Base-by-base conservation (phyloP, 257 asterid species). In the Solanum appendiculatum region DNA sequence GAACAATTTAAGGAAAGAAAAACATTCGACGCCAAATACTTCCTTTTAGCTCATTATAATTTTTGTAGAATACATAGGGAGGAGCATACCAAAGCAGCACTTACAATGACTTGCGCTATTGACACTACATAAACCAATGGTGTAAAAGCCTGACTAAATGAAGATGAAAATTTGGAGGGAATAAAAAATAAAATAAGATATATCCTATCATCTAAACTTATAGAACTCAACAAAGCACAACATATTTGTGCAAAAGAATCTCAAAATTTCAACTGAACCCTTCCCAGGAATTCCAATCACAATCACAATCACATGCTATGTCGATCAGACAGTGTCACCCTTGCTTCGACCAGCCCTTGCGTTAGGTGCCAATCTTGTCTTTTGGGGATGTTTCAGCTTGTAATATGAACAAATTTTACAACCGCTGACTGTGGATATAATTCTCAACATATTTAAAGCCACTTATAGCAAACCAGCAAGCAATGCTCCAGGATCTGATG, bases 401-500 rank as follows among this genome's bases (percentile, higher is more conserved):
- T 88, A 25, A 70, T 89, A 92, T 90, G 87, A 85, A 89, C 93
- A 90, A 82, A 70, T 86, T 88, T 86, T 91, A 91, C 91, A 91
- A 75, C 73, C 77, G 85, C 88, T 46, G 73, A 44, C 46, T 70
- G 6, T 70, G 81, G 39, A 87, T 70, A 60, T 31, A 87, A 87
- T 85, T 51, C 60, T 70, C 51, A 78, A 77, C 20, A 68, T 42
- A 86, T 23, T 16, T 13, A 54, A 27, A 72, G 86, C 69, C 87
- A 85, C 72, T 93, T 90, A 95, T 82, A 96, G 92, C 92, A 96
- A 93, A 89, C 96, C 98, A 77, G 98, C 97, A 86, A 96, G 98
- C 60, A 95, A 78, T 77, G 98, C 94, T 40, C 93, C 98, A 1
- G 99, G 99, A 89, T 96, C 98, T 60, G 96, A 89, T 81, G 81